Conservation (phyloP, 768 basidiomycete genomes). For the Pisolithus sp. region DNA sequence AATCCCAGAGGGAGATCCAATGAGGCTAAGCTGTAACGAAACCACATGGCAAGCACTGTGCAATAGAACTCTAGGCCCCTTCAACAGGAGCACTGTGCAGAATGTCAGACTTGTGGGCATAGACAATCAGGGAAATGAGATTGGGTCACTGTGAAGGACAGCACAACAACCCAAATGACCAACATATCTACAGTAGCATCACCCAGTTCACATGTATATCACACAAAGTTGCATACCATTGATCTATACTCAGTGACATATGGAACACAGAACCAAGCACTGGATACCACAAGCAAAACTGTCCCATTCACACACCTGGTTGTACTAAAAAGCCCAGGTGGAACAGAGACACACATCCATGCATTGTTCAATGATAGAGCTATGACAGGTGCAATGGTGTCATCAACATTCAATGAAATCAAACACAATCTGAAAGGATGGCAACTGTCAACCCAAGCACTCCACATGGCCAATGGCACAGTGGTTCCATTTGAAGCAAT, state of each 20-base stretch:
- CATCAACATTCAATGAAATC: not conserved
- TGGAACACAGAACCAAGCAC: not conserved
- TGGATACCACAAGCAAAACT: not conserved
- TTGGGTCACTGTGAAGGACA: too few relatives aligned
- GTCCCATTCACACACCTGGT: not conserved
- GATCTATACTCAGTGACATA: not conserved
- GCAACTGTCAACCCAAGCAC: not conserved
- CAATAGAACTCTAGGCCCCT: not conserved
- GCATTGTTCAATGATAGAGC: not conserved
- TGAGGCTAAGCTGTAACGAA: not conserved
- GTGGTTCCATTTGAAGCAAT: conserved; percentile 1
- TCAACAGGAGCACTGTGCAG: not conserved
- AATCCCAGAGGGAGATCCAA: not conserved
- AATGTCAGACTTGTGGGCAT: not conserved
- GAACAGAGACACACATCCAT: not conserved
- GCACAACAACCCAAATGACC: not conserved
- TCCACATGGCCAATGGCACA: conserved; percentile 30
- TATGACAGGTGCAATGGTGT: not conserved
- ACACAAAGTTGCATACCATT: not conserved
- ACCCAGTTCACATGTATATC: not conserved
- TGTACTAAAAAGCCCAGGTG: not conserved
- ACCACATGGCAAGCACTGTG: not conserved
- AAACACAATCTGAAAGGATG: not conserved
- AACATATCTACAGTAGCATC: not conserved
- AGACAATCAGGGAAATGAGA: not conserved